Percentiles rank a stretch among this genome's conserved stretches.
Conservation (phyloP, 345 rosid genomes). For the Sonneratia caseolaris region DNA sequence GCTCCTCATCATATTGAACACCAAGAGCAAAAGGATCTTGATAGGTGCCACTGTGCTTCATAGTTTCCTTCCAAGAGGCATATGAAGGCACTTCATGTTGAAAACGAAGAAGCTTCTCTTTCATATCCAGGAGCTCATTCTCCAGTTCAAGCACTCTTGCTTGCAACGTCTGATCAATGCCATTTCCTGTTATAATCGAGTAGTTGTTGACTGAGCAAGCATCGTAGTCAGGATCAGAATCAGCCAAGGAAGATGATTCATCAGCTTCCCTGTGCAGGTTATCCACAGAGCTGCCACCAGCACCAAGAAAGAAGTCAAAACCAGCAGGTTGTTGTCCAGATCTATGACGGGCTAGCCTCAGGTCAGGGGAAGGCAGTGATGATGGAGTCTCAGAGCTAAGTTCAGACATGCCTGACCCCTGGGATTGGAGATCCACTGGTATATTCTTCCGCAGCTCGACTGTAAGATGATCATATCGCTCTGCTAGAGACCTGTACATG, state of each 20-base stretch:
- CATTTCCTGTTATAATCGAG: conserved; percentile 31
- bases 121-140: conserved; percentile 43
- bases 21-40: conserved; percentile 33
- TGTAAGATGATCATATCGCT: conserved; percentile 75
- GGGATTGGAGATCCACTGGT: conserved; percentile 46
- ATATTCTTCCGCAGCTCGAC: conserved; percentile 54
- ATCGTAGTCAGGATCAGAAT: conserved; percentile 66
- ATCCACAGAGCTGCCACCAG: conserved; percentile 46
- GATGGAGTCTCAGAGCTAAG: conserved; percentile 26
- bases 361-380: conserved; percentile 38
- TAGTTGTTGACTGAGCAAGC: conserved; percentile 61
- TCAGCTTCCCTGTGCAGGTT: conserved; percentile 49
- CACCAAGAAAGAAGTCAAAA: conserved; percentile 54
- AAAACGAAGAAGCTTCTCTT: conserved; percentile 43
- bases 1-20: conserved; percentile 46
- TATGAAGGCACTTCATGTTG: conserved; percentile 37
- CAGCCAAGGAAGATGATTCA: conserved; percentile 52
- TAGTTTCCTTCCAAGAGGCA: conserved; percentile 19
- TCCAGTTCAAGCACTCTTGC: conserved; percentile 48
- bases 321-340: conserved; percentile 54
- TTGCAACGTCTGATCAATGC: conserved; percentile 35
- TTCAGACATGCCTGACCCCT: conserved; percentile 45
- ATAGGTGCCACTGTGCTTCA: conserved; percentile 15
- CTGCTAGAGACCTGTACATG: conserved; percentile 73
- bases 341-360: conserved; percentile 29